phyloP scores from a whole-genome alignment of 805 yeast species.

The Kluyveromyces starmeri region DNA sequence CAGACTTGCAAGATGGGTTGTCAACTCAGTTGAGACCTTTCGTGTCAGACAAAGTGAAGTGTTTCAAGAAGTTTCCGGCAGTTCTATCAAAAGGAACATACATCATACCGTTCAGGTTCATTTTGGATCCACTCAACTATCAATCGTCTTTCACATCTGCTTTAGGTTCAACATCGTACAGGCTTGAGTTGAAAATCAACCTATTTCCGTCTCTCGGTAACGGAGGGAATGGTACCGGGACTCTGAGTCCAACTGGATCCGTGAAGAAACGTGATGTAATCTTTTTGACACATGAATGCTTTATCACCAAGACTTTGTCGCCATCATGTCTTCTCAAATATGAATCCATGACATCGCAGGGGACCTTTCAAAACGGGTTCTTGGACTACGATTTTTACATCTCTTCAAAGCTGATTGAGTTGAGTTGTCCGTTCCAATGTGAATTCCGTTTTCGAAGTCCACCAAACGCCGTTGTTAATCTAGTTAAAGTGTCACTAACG shows the following conservation, averaged over 20 bases:
- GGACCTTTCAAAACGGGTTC: slow-evolving; percentile 4
- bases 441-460: slow-evolving; percentile 3
- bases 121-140: slow-evolving; percentile 9
- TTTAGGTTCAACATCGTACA: slow-evolving; percentile 12
- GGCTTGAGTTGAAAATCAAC: slow-evolving; percentile 7
- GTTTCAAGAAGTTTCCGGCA: background rate
- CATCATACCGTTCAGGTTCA: slow-evolving; percentile 8
- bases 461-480: background rate
- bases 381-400: slow-evolving; percentile 7
- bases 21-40: slow-evolving; percentile 4
- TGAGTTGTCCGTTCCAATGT: slow-evolving; percentile 7
- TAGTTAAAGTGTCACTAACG: slow-evolving; percentile 1
- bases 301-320: slow-evolving; percentile 6
- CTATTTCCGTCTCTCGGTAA: background rate
- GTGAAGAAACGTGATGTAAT: slow-evolving; percentile 6
- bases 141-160: slow-evolving; percentile 9
- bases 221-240: background rate
- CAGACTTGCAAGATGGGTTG: background rate
- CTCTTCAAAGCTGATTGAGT: slow-evolving; percentile 7
- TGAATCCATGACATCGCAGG: slow-evolving; percentile 3
- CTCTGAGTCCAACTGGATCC: background rate
- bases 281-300: slow-evolving; percentile 4
- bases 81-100: slow-evolving; percentile 7
- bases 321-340: background rate
- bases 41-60: slow-evolving; percentile 4